These are phyloP conservation scores for Panicum hallii DNA, from an alignment of 202 grass and related monocot species.

Conservation along the genomic window DNA sequence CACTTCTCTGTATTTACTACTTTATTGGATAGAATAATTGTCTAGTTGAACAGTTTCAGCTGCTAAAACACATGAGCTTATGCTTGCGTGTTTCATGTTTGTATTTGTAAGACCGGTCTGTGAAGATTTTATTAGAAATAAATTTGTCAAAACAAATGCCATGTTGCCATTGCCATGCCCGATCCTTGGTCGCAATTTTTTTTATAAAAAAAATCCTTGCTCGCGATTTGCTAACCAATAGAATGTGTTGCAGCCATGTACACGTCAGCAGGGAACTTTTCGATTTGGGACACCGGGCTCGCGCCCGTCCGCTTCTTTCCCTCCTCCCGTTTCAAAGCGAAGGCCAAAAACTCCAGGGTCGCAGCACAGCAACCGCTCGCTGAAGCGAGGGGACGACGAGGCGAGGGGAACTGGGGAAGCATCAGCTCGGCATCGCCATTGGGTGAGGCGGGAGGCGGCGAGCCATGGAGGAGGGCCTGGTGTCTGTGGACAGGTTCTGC, in stretches of 20 bases:
- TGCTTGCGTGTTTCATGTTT: conserved; percentile 20
- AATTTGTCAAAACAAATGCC: conserved; percentile 5
- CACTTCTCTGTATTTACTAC: conserved; percentile 28
- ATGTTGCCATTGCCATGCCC: neutral
- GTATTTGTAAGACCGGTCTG: neutral
- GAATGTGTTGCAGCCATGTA: neutral
- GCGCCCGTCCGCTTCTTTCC: neutral
- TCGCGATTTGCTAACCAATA: neutral
- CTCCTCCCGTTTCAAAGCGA: neutral
- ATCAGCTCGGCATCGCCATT: conserved; percentile 13
- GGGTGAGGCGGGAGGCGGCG: neutral
- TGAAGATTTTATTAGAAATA: neutral
- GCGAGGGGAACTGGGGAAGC: neutral
- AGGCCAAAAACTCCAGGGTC: neutral
- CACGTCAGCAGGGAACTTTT: conserved; percentile 13
- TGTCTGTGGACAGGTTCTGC: conserved; percentile 73
- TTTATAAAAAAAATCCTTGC: neutral
- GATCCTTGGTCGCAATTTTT: neutral
- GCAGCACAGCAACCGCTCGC: neutral
- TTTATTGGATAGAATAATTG: conserved; percentile 21
- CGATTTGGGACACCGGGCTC: conserved; percentile 20
- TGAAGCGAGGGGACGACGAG: neutral
- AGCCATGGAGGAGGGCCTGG: conserved; percentile 69
- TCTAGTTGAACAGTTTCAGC: neutral
- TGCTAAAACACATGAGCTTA: neutral